Conservation (phyloP, 345 rosid species). For the Sapria himalayana region DNA sequence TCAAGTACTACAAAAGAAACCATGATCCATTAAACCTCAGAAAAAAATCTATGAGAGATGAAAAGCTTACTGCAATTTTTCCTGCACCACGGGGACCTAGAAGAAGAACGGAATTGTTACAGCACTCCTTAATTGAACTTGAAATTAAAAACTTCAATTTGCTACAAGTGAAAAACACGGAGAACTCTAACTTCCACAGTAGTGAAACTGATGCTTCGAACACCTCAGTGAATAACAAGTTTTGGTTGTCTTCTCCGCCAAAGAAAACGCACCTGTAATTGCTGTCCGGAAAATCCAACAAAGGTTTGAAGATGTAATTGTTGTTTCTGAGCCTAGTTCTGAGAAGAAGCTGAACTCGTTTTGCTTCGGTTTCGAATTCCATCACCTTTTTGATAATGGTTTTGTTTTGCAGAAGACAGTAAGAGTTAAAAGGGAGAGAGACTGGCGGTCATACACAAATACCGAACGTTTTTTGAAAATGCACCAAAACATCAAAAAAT, state of each 20-base stretch:
- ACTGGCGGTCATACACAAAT: too few species aligned
- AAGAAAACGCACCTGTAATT: slow-evolving; percentile 48
- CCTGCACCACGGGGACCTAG: slow-evolving; percentile 92
- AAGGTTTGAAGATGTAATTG: slow-evolving; percentile 34
- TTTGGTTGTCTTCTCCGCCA: too few species aligned
- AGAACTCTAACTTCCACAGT: too few species aligned
- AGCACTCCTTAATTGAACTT: slow-evolving; percentile 50
- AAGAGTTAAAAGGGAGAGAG: too few species aligned
- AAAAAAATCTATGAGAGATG: neutral
- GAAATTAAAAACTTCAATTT: slow-evolving; percentile 59
- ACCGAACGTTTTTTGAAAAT: too few species aligned
- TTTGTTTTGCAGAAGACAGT: too few species aligned
- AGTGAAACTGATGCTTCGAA: too few species aligned
- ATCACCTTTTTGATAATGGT: too few species aligned
- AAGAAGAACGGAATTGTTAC: slow-evolving; percentile 82
- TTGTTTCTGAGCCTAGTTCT: slow-evolving; percentile 51
- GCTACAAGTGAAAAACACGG: slow-evolving; percentile 15
- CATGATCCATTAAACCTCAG: slow-evolving; percentile 1
- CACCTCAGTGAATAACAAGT: too few species aligned
- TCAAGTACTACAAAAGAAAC: neutral
- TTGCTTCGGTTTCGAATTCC: slow-evolving; percentile 7
- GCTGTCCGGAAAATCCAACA: slow-evolving; percentile 44
- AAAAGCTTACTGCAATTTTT: slow-evolving; percentile 38
- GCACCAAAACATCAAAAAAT: too few species aligned
- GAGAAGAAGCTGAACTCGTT: slow-evolving; percentile 19